A percentile compares a stretch with the other conserved stretches of the same genome.
Evolutionary conservation across 2,329 filamentous ascomycete genomes (phyloP).

Genomic region (Pseudocercospora macadamiae): DNA sequence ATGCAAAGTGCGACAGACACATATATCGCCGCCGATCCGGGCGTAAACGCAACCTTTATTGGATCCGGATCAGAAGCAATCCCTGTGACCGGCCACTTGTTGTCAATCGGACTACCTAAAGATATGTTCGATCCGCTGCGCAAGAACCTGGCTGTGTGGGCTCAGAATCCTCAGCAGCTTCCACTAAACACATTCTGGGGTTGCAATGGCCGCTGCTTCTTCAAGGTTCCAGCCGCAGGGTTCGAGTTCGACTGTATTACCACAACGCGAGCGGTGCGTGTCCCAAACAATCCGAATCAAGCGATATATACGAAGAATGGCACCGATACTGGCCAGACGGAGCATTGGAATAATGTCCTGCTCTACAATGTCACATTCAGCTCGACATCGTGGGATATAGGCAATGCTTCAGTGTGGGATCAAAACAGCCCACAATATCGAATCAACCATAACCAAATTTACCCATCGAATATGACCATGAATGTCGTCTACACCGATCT

Average conservation of each 20-base stretch:
- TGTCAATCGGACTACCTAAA: not conserved
- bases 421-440: not conserved
- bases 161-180: not conserved
- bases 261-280: not conserved
- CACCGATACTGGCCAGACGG: not conserved
- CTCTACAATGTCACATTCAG: not conserved
- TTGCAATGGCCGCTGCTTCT: constrained; percentile 21
- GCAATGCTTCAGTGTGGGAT: not conserved
- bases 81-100: not conserved
- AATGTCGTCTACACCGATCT: not conserved
- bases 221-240: constrained; percentile 18
- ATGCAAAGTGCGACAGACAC: constrained; percentile 4
- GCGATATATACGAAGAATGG: not conserved
- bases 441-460: not conserved
- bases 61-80: not conserved
- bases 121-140: not conserved
- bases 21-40: not conserved
- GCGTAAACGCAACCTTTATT: not conserved
- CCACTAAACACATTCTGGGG: not conserved
- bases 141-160: not conserved
- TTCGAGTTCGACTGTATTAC: constrained; percentile 27
- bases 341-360: not conserved
- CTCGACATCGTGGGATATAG: not conserved
- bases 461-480: not conserved
- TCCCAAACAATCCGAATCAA: not conserved